Evolutionary conservation across 1,284 basidiomycete species (phyloP), one percentile per base, ranked within the genome.

Genomic region (Malassezia furfur): DNA sequence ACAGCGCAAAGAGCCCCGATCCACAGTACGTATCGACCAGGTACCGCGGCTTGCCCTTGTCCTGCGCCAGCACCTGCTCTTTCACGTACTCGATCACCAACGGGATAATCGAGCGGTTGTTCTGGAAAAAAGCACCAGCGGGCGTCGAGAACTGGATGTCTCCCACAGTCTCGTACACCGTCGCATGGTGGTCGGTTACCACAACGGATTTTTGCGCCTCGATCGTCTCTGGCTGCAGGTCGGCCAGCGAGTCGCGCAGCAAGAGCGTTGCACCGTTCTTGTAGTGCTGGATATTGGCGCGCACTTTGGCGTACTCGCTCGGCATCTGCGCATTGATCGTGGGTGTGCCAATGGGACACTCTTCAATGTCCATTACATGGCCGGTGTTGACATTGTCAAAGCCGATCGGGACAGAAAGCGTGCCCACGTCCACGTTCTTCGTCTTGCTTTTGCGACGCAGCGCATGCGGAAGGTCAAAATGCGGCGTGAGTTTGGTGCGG

Each of bases 401-500:
- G 0, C 93, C 93, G 48, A 98, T 91, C 32, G 83, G 82, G 19
- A 91, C 75, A 80, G 85, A 85, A 78, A 28, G 70, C 80, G 84
- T 50, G 38, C 52, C 54, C 61, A 75, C 66, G 36, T 70, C 69
- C 2, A 61, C 66, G 14, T 60, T 46, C 1, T 60, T 61, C 3
- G 55, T 54, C 5, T 56, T 56, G 44, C 56, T 52, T 22, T 45
- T 11, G 50, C 50, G 36, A 17, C 66, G 60, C 17, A 67, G 49
- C 39, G 68, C 85, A 0, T 83, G 82, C 1, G 88, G 84, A 0
- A 85, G 81, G 41, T 94, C 87, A 66, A 96, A 98, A 75, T 98
- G 93, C 0, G 93, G 93, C 0, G 93, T 96, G 45, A 98, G 85
- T 77, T 98, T 98, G 0, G 94, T 98, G 21, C 93, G 84, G 75